phyloP scores from a whole-genome alignment of 345 rosid species.

The Salix brachista region DNA sequence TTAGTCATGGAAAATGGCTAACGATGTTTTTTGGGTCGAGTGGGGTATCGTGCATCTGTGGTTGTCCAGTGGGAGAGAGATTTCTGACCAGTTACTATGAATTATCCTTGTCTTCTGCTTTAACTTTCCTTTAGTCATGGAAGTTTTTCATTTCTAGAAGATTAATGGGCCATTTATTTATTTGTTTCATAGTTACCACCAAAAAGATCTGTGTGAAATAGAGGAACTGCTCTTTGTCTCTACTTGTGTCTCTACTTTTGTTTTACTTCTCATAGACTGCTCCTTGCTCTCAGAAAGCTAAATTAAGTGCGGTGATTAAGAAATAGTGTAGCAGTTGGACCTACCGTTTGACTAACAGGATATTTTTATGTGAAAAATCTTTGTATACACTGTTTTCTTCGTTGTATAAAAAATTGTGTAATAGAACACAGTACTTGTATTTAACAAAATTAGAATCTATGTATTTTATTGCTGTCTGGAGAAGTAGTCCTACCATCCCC shows the following conservation, averaged over 20 bases:
- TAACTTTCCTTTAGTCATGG: neutral
- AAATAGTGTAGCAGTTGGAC: neutral
- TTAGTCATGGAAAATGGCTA: neutral
- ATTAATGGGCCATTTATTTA: neutral
- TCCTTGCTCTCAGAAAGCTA: neutral
- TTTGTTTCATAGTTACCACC: neutral
- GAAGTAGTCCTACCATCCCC: neutral
- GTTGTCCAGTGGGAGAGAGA: neutral
- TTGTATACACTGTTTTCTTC: neutral
- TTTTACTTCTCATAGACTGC: neutral
- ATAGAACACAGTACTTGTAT: neutral
- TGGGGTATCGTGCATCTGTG: neutral
- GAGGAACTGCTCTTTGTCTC: neutral
- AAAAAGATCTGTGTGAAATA: neutral
- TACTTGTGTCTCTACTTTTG: neutral
- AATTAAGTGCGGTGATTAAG: neutral
- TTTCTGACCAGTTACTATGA: neutral
- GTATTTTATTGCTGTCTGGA: neutral
- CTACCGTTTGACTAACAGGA: neutral
- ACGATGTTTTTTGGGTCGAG: no score
- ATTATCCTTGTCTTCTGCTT: neutral
- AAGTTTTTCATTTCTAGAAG: neutral
- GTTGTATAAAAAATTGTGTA: neutral
- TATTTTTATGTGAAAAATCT: neutral
- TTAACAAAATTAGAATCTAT: neutral